phyloP scores from a whole-genome alignment of 257 asterid species.

The Nicotiana obtusifolia region DNA sequence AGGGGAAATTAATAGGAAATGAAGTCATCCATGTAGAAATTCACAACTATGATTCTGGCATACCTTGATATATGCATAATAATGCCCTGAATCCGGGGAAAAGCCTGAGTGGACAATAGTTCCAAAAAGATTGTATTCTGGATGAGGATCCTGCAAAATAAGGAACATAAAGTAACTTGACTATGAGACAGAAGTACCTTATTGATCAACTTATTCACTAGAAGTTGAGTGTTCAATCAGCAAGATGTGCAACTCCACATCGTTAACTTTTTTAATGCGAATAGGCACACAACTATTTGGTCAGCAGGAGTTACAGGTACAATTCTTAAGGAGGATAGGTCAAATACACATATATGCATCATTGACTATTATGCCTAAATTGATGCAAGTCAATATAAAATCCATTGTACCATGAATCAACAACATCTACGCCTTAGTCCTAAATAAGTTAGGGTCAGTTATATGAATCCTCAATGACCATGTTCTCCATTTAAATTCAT shows the following conservation, averaged over 20 bases:
- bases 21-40: background rate
- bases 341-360: background rate
- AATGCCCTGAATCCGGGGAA: constrained; percentile 98
- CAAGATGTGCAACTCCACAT: background rate
- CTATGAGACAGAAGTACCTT: background rate
- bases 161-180: constrained; percentile 13
- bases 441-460: too few species aligned
- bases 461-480: too few species aligned
- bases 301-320: background rate
- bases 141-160: constrained; percentile 68
- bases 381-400: background rate
- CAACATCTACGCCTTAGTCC: too few species aligned
- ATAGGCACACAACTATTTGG: background rate
- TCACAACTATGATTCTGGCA: background rate
- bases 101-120: constrained; percentile 94
- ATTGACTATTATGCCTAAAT: background rate
- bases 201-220: background rate
- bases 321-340: background rate
- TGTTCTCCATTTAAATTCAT: too few species aligned
- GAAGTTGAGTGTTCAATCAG: background rate
- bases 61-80: constrained; percentile 97
- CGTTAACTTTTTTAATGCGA: background rate
- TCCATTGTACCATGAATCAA: background rate
- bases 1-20: constrained; percentile 4
- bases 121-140: constrained; percentile 87